Conservation (phyloP, 1,284 basidiomycete genomes). For the Puccinia triticina region DNA sequence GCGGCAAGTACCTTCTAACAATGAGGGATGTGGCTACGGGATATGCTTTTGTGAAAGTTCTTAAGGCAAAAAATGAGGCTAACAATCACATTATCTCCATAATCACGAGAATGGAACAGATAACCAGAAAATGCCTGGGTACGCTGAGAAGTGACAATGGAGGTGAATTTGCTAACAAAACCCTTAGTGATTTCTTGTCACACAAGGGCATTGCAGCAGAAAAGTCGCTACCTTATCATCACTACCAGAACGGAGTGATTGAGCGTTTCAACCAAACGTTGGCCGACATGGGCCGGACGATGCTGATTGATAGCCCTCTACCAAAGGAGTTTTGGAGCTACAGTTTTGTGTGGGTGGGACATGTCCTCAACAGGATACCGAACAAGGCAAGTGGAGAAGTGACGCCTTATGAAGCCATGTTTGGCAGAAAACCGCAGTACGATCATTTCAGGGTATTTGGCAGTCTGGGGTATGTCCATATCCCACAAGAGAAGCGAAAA, state of each 20-base stretch:
- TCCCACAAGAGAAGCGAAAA: not conserved
- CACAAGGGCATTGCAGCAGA: not conserved
- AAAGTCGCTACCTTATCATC: not conserved
- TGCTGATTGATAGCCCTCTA: not conserved
- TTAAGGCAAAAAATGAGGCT: not conserved
- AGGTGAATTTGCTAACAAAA: not conserved
- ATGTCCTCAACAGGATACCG: not conserved
- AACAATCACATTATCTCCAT: not conserved
- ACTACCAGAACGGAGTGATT: conserved; percentile 24
- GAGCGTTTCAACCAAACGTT: conserved; percentile 16
- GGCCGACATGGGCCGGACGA: conserved; percentile 2
- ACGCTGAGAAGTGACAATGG: not conserved
- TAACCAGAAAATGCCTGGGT: not conserved
- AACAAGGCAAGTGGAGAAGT: not conserved
- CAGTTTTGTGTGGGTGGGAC: not conserved
- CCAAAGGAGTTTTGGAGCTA: conserved; percentile 19
- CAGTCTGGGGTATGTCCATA: not conserved
- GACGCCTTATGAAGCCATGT: conserved; percentile 12
- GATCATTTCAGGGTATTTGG: conserved; percentile 17
- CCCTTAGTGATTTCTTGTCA: not conserved
- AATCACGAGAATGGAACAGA: not conserved
- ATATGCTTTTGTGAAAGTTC: not conserved
- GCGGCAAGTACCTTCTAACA: not conserved
- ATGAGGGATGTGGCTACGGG: not conserved
- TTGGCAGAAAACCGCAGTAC: not conserved